phyloP scores from a whole-genome alignment of 1,284 basidiomycete species.

The Mycena citricolor region DNA sequence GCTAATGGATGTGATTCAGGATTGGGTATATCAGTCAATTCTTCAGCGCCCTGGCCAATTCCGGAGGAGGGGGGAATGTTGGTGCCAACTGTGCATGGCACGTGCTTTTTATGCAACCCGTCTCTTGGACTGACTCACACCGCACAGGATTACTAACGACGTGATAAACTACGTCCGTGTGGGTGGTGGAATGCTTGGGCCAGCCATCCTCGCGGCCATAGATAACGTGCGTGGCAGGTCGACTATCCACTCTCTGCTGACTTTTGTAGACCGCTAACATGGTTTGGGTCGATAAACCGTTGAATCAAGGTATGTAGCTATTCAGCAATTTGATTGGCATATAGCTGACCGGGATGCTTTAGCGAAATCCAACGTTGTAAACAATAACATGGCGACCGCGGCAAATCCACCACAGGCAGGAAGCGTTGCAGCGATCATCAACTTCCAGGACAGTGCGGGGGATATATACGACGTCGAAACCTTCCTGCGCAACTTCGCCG shows the following conservation, averaged over 20 bases:
- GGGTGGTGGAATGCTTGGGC: conserved; percentile 9
- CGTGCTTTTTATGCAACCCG: too few relatives aligned
- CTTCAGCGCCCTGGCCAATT: conserved; percentile 1
- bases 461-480: conserved; percentile 11
- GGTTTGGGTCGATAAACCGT: conserved; percentile 20
- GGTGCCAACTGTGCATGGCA: neutral
- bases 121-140: too few relatives aligned
- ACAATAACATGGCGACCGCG: conserved; percentile 7
- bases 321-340: too few relatives aligned
- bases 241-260: neutral
- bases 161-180: conserved; percentile 11
- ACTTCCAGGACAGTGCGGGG: conserved; percentile 2
- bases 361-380: conserved; percentile 23
- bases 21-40: conserved; percentile 18
- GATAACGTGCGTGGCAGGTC: conserved; percentile 9
- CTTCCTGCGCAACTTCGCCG: conserved; percentile 21
- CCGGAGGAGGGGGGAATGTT: neutral
- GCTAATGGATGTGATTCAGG: neutral
- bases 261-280: conserved; percentile 14
- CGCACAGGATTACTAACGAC: conserved; percentile 11
- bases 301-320: conserved; percentile 22
- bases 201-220: conserved; percentile 11
- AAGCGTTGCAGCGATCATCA: conserved; percentile 1
- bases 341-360: too few relatives aligned
- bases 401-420: conserved; percentile 11